Base-by-base conservation (phyloP, 164 flowering plant genomes). In the Magnolia sinica region DNA sequence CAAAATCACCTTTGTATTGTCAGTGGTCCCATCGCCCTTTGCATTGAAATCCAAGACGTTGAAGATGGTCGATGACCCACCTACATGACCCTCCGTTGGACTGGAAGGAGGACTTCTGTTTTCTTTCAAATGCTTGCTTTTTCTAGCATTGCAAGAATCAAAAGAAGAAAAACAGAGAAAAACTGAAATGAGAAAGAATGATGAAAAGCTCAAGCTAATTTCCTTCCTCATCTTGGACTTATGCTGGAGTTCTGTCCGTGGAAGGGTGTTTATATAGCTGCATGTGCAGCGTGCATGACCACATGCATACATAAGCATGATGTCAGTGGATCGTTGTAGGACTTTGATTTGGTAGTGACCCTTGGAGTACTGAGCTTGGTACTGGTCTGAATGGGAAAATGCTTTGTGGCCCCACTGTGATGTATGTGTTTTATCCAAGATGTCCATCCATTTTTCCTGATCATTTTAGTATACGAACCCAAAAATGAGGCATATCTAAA, bases 1-100 rank as follows among this genome's bases (percentile, higher is more conserved):
- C 50, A 72, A 50, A 65, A 69, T 78, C 78, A 95, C 98, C 96
- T 95, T 88, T 14, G 98, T 95, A 70, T 93, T 97, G 77, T 95
- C 98, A 4, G 84, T 81, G 3, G 14, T 78, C 19, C 98, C 98
- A 79, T 95, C 89, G 7, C 98, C 98, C 79, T 89, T 90, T 20
- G 98, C 98, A 7, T 97, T 98, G 81, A 88, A 95, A 78, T 88
- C 81, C 37, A 89, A 64, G 72, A 95, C 98, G 79, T 89, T 76
- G 70, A 85, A 92, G 7, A 73, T 74, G 51, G 81, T 24, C n/a
- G 89, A 72, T 37, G 72, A 68, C 18, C 51, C 75, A 27, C 71
- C 77, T 27, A 80, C 88, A 68, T 78, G 79, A 22, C 67, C 66
- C 14, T 87, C 86, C 1, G 84, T 88, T 86, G 0, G 86, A 68